Evolutionary conservation across 306 rosid species (phyloP), one percentile per base, ranked within the genome.

Genomic region (Pterocarpus santalinus): DNA sequence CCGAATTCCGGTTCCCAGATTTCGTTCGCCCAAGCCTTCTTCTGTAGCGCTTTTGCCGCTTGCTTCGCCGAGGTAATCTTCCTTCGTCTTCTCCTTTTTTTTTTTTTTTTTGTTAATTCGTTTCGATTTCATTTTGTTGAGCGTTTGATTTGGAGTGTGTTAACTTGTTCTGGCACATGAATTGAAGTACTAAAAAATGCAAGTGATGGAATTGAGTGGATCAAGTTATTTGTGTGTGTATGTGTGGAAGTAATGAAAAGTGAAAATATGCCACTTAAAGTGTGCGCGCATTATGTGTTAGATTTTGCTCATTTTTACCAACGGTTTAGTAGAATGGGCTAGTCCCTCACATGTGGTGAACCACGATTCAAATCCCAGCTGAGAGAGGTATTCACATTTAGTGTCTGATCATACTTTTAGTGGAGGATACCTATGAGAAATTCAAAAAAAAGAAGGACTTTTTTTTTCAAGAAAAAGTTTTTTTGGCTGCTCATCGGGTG

Each of bases 21-120:
- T 84, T 86, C 99, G 2, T 93, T 95, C 84, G 69, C 80, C 47
- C 90, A 89, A 76, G 84, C 90, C 38, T 90, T 95, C 73, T 33
- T 95, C 1, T 95, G 99, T 76, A 90, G 99, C 82, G 99, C 99
- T 62, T 88, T 95, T 72, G 99, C 99, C 64, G 94, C 99, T 67
- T 95, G 94, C 41, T 85, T 96, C 47, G 99, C 99, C 1, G 99
- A 96, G 99, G 99, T 93, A 81, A 39, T 63, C 5, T 2, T 63
- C 3, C 30, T 22, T 38, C 5, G 53, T 39, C 72, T 34, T 2
- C 62, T 65, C 14, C 41, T 14, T 34, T 60, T 15, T n/a, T 4
- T 14, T 14, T 15, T 53, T 53, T 75, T 28, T 46, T 58, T 28
- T 34, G 13, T 46, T 28, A 58, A 28, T 49, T 17, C 6, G 10